Evolutionary conservation across 257 asterid species (phyloP).

Genomic region (Buddleja alternifolia): DNA sequence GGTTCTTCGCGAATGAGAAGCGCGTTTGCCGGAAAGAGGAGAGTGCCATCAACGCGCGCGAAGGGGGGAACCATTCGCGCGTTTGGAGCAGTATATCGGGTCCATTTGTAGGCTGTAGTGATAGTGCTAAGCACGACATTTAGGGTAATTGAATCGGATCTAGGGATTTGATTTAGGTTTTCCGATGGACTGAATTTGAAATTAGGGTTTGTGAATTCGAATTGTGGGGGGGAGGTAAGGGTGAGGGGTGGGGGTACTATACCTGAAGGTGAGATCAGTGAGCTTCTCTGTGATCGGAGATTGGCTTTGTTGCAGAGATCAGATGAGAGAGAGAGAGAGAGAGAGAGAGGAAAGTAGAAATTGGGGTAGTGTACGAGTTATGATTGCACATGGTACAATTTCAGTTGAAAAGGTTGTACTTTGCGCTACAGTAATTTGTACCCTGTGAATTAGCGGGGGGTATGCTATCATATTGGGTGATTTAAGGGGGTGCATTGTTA

Average conservation of each 20-base stretch:
- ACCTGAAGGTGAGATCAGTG: constrained; percentile 15
- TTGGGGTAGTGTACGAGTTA: too few relatives aligned
- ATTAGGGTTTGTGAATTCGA: neutral
- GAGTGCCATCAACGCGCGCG: constrained; percentile 90
- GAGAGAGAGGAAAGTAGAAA: too few relatives aligned
- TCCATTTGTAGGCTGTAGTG: constrained; percentile 92
- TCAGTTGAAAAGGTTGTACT: too few relatives aligned
- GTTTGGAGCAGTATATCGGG: constrained; percentile 90
- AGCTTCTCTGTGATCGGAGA: constrained; percentile 14
- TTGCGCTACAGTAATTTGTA: too few relatives aligned
- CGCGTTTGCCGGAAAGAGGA: constrained; percentile 92
- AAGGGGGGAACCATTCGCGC: constrained; percentile 98
- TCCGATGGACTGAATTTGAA: neutral
- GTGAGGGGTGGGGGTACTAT: neutral
- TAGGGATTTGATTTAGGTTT: neutral
- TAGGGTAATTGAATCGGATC: constrained; percentile 21
- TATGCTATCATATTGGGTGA: neutral
- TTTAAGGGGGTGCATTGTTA: constrained; percentile 1
- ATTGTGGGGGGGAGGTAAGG: neutral
- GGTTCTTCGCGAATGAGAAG: constrained; percentile 64
- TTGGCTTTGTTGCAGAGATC: constrained; percentile 28
- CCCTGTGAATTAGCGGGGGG: too few relatives aligned
- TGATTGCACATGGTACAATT: too few relatives aligned
- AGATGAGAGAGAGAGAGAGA: neutral
- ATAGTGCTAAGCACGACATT: constrained; percentile 88